Conservation (phyloP, 2,329 filamentous ascomycete species). For the Lecanosticta acicola region DNA sequence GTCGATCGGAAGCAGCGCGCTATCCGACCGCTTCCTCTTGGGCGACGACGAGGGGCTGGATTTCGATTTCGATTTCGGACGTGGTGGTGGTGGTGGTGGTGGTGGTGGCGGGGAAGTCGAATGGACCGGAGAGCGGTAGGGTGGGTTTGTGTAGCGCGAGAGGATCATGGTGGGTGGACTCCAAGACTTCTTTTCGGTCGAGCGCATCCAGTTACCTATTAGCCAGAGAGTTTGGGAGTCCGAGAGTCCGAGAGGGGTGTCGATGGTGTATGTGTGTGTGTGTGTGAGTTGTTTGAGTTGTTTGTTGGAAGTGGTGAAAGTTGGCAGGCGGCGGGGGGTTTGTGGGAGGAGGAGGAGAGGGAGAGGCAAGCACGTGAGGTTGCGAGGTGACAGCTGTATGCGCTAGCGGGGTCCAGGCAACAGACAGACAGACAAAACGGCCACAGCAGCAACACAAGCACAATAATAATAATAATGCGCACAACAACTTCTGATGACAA, state of each 20-base stretch:
- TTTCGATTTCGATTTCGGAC: too few species aligned
- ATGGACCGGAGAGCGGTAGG: constrained; percentile 20
- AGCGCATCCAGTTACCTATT: too few species aligned
- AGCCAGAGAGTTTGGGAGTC: too few species aligned
- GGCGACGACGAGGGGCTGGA: background rate
- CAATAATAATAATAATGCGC: too few species aligned
- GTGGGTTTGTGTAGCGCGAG: constrained; percentile 20
- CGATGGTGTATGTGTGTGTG: background rate
- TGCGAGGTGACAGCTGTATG: background rate
- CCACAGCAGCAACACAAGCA: too few species aligned
- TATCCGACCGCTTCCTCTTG: constrained; percentile 14
- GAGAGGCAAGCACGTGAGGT: background rate
- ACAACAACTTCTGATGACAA: too few species aligned
- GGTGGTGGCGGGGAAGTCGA: constrained; percentile 11
- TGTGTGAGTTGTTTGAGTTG: too few species aligned
- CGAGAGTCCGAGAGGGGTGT: too few species aligned
- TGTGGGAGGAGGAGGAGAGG: background rate
- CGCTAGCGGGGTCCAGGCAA: background rate
- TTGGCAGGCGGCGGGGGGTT: background rate
- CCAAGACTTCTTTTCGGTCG: too few species aligned
- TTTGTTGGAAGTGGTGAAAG: too few species aligned
- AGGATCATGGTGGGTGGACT: constrained; percentile 15
- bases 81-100: background rate
- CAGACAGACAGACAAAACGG: too few species aligned
- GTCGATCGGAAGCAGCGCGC: constrained; percentile 9